Percentiles rank a stretch among this genome's conserved stretches.
These are phyloP conservation scores for Pythium vanterpoolii DNA, from an alignment of 352 stramenopile species.

Conservation along the genomic window DNA sequence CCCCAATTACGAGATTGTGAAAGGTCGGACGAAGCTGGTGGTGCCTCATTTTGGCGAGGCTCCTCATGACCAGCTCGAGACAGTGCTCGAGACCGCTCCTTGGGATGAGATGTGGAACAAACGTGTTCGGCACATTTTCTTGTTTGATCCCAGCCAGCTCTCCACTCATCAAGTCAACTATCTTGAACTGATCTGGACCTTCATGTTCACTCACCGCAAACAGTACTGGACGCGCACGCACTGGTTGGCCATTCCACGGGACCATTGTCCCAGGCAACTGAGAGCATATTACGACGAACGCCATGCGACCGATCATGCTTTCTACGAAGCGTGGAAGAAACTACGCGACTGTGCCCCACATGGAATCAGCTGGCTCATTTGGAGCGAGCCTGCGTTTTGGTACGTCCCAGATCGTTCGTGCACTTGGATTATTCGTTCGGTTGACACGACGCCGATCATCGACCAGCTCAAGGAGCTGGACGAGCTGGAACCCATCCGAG, in stretches of 20 bases:
- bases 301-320: neutral
- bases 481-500: constrained; percentile 6
- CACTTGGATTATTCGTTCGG: neutral
- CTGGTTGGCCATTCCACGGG: neutral
- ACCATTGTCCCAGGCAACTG: neutral
- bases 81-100: neutral
- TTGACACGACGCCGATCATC: neutral
- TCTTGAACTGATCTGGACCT: no score
- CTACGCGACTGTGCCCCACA: neutral
- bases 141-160: neutral
- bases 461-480: constrained; percentile 2
- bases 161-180: no score
- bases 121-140: neutral
- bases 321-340: neutral
- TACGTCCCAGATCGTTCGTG: neutral
- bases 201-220: neutral
- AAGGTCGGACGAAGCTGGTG: neutral
- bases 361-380: neutral
- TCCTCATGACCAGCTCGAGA: neutral
- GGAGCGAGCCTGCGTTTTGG: neutral
- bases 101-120: neutral
- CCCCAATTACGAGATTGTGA: neutral
- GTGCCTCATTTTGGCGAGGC: neutral
- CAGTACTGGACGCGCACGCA: neutral
- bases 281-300: neutral